A percentile compares a stretch with the other conserved stretches of the same genome.
phyloP scores from a whole-genome alignment of 495 filamentous ascomycete genomes.

The Penicillium nucicola region DNA sequence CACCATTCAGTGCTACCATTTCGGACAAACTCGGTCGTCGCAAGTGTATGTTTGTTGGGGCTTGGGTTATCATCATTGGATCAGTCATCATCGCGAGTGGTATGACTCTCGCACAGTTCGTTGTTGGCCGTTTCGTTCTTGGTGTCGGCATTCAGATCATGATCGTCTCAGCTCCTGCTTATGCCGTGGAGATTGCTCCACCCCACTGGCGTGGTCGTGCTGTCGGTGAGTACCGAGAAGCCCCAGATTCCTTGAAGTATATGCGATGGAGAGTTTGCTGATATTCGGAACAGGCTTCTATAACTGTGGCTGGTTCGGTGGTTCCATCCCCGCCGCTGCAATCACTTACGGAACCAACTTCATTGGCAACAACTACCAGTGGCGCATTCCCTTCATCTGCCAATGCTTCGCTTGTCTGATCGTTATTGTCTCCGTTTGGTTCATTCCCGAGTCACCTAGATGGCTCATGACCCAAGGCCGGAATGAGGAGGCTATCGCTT shows the following conservation, averaged over 20 bases:
- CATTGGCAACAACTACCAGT: slow-evolving; percentile 42
- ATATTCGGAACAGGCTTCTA: slow-evolving; percentile 42
- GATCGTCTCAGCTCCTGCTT: slow-evolving; percentile 71
- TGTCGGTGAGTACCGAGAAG: slow-evolving; percentile 37
- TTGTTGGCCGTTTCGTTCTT: slow-evolving; percentile 72
- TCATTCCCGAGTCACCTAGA: slow-evolving; percentile 61
- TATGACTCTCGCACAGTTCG: slow-evolving; percentile 52
- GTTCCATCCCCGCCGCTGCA: slow-evolving; percentile 46
- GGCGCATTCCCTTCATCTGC: slow-evolving; percentile 52
- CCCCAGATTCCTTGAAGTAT: no score
- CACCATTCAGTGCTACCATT: slow-evolving; percentile 32
- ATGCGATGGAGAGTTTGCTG: no score
- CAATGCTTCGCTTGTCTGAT: slow-evolving; percentile 49
- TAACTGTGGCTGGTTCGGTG: slow-evolving; percentile 58
- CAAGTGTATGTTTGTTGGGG: slow-evolving; percentile 67
- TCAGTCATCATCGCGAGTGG: slow-evolving; percentile 51
- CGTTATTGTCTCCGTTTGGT: slow-evolving; percentile 54
- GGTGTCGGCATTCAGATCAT: slow-evolving; percentile 72
- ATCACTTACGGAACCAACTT: slow-evolving; percentile 42
- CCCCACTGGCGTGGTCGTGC: slow-evolving; percentile 65
- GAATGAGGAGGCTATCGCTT: slow-evolving; percentile 49
- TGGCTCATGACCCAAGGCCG: slow-evolving; percentile 54
- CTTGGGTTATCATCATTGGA: slow-evolving; percentile 58
- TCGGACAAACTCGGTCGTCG: slow-evolving; percentile 54
- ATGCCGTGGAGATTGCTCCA: slow-evolving; percentile 74